Base-by-base conservation (phyloP, 2,329 filamentous ascomycete genomes). In the Arthrobotrys megalospora region DNA sequence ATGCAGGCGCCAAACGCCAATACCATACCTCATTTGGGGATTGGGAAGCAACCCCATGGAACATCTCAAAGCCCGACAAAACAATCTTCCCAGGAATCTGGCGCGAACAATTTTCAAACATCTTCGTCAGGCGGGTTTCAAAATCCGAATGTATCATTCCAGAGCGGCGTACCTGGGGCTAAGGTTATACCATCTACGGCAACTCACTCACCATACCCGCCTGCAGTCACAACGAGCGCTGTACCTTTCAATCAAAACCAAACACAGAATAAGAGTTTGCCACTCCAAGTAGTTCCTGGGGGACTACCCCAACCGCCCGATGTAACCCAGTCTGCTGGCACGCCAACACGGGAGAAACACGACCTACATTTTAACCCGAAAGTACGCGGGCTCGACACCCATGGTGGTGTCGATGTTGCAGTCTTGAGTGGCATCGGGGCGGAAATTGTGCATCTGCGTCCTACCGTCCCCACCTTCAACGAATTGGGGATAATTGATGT, bases 401-500 rank as follows among this genome's bases (percentile, higher is more conserved):
- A 91, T 84, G 94, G 94, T 7, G 93, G 93, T 0, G 88, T 95
- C 75, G 89, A 92, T 75, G 86, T 94, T 11, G 86, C 89, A 43
- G 88, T 90, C 4, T 86, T 93, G 21, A 87, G 87, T 68, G 88
- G 89, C 62, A 84, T 94, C 62, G 91, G 91, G 4, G 87, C 88
- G 38, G 90, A 93, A 55, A 87, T 97, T 43, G 86, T 90, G 62
- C 87, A 88, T 52, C 87, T 90, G 81, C 92, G 91, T 82, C 93
- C 94, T 0, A 91, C 92, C 71, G 87, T 94, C 43, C 95, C 96
- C 0, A 86, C 87, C 1, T 87, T 94, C 16, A 86, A 88, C 21
- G 94, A 98, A 81, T 87, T 98, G 65, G 96, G 95, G 7, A 88
- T 93, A 19, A 92, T 98, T 80, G 95, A 99, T 82, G 91, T 98